Conservation (phyloP, 495 filamentous ascomycete genomes). For the Thermochaetoides thermophila region DNA sequence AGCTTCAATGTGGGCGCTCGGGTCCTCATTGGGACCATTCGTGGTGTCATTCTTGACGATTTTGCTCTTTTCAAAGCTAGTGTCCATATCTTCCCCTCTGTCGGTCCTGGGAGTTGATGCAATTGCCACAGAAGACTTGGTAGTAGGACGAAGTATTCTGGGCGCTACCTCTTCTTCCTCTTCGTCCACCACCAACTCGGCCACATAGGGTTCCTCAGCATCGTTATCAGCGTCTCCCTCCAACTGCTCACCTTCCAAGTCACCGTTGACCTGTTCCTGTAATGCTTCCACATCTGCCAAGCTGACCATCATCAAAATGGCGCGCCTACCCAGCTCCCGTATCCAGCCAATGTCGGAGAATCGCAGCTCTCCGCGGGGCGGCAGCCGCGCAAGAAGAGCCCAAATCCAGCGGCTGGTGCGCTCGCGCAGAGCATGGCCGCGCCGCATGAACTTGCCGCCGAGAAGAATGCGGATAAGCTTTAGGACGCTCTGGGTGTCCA, state of each 20-base stretch:
- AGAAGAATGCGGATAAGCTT: conserved; percentile 35
- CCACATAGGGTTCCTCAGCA: conserved; percentile 18
- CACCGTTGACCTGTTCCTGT: conserved; percentile 21
- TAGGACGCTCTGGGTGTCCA: conserved; percentile 48
- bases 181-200: conserved; percentile 9
- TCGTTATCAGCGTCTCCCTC: conserved; percentile 16
- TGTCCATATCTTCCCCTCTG: conserved; percentile 26
- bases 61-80: conserved; percentile 33
- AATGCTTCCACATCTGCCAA: conserved; percentile 35
- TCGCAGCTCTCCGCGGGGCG: conserved; percentile 40
- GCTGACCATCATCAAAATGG: conserved; percentile 35
- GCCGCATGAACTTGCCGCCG: conserved; percentile 32
- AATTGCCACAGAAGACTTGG: too few relatives aligned
- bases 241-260: conserved; percentile 10
- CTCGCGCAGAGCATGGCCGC: conserved; percentile 28
- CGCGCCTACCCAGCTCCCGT: conserved; percentile 44
- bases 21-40: conserved; percentile 12
- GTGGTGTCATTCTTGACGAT: conserved; percentile 20
- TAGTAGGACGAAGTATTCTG: too few relatives aligned
- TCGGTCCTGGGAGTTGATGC: too few relatives aligned
- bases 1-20: conserved; percentile 34
- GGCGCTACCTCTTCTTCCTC: conserved; percentile 7
- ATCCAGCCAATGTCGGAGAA: conserved; percentile 42
- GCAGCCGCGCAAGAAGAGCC: conserved; percentile 43
- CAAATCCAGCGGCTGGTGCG: conserved; percentile 46